Evolutionary conservation across 139 green algal species (phyloP).

Genomic region (Chlorella sp.): DNA sequence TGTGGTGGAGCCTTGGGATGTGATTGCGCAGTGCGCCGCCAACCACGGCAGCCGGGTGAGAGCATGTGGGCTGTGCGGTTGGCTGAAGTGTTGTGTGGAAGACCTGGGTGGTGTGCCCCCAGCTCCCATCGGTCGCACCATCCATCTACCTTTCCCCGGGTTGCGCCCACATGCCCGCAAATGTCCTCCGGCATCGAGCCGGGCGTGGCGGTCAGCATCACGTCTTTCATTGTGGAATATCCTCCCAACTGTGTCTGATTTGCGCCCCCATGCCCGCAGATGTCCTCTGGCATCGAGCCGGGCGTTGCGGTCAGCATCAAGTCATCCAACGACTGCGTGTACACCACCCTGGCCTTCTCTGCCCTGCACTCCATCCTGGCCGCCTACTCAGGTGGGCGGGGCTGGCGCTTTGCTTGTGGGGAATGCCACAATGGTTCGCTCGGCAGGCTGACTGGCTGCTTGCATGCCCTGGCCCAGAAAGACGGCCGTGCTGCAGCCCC

Average conservation of each 20-base stretch:
- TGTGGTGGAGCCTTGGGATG: constrained; percentile 84
- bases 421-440: neutral
- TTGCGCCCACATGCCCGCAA: neutral
- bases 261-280: constrained; percentile 10
- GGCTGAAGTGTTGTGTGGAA: too few species aligned
- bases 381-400: constrained; percentile 21
- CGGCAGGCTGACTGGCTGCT: neutral
- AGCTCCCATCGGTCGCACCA: too few species aligned
- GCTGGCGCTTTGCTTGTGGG: neutral
- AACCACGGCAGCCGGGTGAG: constrained; percentile 42
- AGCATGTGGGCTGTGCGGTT: too few species aligned
- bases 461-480: too few species aligned
- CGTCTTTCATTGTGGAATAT: too few species aligned
- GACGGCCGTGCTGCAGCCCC: too few species aligned
- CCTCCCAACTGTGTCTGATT: neutral
- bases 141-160: neutral
- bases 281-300: constrained; percentile 46
- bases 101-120: too few species aligned
- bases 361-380: constrained; percentile 51
- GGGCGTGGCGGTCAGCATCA: constrained; percentile 54
- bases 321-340: constrained; percentile 56
- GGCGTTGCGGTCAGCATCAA: constrained; percentile 58
- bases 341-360: constrained; percentile 60
- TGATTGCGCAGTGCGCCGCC: constrained; percentile 67
- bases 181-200: constrained; percentile 47